These are phyloP conservation scores for Coniochaeta hoffmannii DNA, from an alignment of 2,329 filamentous ascomycete genomes.

Conservation along the genomic window DNA sequence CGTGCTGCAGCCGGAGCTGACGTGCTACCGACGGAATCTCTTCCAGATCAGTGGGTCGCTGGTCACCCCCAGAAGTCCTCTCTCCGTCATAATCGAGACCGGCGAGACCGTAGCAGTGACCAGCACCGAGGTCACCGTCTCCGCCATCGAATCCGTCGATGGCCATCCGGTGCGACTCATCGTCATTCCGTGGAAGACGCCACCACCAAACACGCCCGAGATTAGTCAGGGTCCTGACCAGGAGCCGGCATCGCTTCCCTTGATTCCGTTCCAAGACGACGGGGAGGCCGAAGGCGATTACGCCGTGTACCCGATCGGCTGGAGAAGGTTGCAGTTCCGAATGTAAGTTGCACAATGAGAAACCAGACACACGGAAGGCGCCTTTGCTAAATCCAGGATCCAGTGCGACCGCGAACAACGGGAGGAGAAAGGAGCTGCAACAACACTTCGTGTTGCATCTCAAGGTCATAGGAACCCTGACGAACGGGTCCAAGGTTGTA, in stretches of 20 bases:
- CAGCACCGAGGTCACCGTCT: conserved; percentile 79
- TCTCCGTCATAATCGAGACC: conserved; percentile 76
- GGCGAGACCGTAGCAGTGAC: conserved; percentile 78
- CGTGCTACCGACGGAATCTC: conserved; percentile 90
- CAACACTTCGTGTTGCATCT: conserved; percentile 91
- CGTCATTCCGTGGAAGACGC: conserved; percentile 96
- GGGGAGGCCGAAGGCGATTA: conserved; percentile 65
- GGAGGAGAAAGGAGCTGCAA: conserved; percentile 86
- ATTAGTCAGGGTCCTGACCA: conserved; percentile 63
- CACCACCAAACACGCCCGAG: conserved; percentile 69
- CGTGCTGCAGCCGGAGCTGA: conserved; percentile 69
- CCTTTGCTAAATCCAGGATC: conserved; percentile 12
- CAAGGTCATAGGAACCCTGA: conserved; percentile 75
- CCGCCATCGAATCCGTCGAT: conserved; percentile 90
- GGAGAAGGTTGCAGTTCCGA: conserved; percentile 88
- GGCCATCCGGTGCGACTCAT: conserved; percentile 89
- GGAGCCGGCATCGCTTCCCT: conserved; percentile 74
- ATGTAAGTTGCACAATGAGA: conserved; percentile 42
- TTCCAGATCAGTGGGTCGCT: conserved; percentile 93
- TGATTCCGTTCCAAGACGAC: conserved; percentile 61
- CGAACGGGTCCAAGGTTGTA: conserved; percentile 74
- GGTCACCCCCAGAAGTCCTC: conserved; percentile 67
- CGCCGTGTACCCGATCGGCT: conserved; percentile 86
- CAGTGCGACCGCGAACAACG: conserved; percentile 92
- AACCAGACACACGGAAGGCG: not conserved